Evolutionary conservation across 805 yeast genomes (phyloP).

Genomic region (Candida peoriensis): DNA sequence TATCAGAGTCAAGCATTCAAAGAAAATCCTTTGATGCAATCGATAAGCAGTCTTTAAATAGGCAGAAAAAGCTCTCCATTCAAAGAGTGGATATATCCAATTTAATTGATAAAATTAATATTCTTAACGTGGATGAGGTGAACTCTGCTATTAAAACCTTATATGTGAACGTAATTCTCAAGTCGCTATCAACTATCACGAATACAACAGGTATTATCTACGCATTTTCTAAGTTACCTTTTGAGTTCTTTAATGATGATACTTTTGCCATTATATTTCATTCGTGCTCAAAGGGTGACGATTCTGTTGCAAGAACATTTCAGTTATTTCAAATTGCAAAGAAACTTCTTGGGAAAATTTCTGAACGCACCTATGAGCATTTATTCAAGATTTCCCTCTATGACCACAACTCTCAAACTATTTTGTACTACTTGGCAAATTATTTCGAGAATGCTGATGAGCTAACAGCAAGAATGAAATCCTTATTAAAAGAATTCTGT

Average conservation of each 20-base stretch:
- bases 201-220: slow-evolving; percentile 18
- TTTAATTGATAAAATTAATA: not conserved
- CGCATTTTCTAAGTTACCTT: slow-evolving; percentile 10
- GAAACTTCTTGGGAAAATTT: not conserved
- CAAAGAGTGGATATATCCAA: slow-evolving; percentile 17
- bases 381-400: slow-evolving; percentile 2
- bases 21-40: slow-evolving; percentile 5
- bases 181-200: slow-evolving; percentile 8
- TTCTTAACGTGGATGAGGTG: not conserved
- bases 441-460: not conserved
- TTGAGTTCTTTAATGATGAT: not conserved
- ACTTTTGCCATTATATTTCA: slow-evolving; percentile 12
- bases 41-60: not conserved
- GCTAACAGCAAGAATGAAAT: not conserved
- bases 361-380: slow-evolving; percentile 1
- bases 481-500: no score
- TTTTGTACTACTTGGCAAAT: not conserved
- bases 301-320: slow-evolving; percentile 6
- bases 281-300: slow-evolving; percentile 14
- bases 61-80: slow-evolving; percentile 6
- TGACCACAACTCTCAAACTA: not conserved
- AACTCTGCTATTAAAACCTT: slow-evolving; percentile 5
- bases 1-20: slow-evolving; percentile 3
- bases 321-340: slow-evolving; percentile 10
- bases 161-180: slow-evolving; percentile 9